Percentiles rank a stretch among this genome's conserved stretches.
Evolutionary conservation across 148 eudicot genomes (phyloP).

Genomic region (Hydrangea macrophylla): DNA sequence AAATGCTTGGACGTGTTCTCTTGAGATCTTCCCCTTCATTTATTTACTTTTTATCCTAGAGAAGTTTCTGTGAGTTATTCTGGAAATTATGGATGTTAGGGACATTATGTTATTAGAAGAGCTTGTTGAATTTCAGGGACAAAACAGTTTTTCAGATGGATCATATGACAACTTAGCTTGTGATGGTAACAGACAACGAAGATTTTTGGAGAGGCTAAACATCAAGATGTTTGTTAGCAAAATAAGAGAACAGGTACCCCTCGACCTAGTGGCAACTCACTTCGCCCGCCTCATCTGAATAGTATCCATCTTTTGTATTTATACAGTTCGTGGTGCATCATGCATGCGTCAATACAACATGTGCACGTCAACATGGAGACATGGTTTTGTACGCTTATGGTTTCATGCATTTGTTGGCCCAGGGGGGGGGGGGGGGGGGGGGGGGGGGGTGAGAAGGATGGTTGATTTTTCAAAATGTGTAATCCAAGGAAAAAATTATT

Average conservation of each 20-base stretch:
- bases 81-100: neutral
- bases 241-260: slow-evolving; percentile 56
- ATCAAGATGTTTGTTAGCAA: slow-evolving; percentile 42
- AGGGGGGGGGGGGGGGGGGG: too few relatives aligned
- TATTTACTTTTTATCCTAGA: neutral
- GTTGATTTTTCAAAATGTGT: too few relatives aligned
- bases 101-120: neutral
- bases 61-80: neutral
- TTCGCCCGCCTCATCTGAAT: too few relatives aligned
- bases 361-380: neutral
- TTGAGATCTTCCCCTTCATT: neutral
- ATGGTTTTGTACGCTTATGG: too few relatives aligned
- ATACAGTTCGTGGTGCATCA: too few relatives aligned
- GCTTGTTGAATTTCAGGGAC: slow-evolving; percentile 32
- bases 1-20: neutral
- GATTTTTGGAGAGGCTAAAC: slow-evolving; percentile 45
- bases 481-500: too few relatives aligned
- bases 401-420: too few relatives aligned
- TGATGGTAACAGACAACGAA: slow-evolving; percentile 22
- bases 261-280: slow-evolving; percentile 1
- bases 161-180: slow-evolving; percentile 32
- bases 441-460: too few relatives aligned
- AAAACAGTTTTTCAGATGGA: slow-evolving; percentile 28
- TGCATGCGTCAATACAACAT: too few relatives aligned
- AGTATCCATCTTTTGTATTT: too few relatives aligned